Evolutionary conservation across 1,284 basidiomycete genomes (phyloP).

Genomic region (Malassezia pachydermatis): DNA sequence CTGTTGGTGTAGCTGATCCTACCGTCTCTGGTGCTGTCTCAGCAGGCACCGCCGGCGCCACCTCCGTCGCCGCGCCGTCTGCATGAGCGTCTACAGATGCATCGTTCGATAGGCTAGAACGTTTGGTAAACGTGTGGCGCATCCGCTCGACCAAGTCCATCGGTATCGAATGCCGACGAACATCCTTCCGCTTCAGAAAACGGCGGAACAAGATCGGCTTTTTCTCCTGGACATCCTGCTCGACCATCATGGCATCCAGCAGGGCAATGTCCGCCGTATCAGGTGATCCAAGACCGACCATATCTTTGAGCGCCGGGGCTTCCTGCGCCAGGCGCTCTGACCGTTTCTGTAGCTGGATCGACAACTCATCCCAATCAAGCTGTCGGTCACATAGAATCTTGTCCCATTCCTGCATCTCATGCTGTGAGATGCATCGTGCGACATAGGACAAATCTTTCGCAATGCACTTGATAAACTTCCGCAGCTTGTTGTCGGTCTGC

Average conservation of each 20-base stretch:
- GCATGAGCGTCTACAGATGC: too few relatives aligned
- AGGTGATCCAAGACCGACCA: neutral
- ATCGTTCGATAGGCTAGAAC: neutral
- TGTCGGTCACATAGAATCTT: slow-evolving; percentile 5
- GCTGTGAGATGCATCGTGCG: slow-evolving; percentile 4
- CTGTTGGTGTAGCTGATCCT: too few relatives aligned
- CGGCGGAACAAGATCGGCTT: too few relatives aligned
- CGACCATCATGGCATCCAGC: neutral
- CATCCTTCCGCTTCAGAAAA: slow-evolving; percentile 1
- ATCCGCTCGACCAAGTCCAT: slow-evolving; percentile 1
- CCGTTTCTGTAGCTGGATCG: slow-evolving; percentile 1
- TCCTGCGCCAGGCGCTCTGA: slow-evolving; percentile 1
- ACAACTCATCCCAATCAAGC: slow-evolving; percentile 13
- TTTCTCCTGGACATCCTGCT: neutral
- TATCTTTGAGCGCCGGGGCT: neutral
- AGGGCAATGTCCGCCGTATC: neutral
- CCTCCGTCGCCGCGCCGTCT: too few relatives aligned
- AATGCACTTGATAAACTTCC: slow-evolving; percentile 10
- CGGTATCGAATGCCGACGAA: slow-evolving; percentile 1
- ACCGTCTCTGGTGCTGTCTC: too few relatives aligned
- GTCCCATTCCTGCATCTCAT: slow-evolving; percentile 14
- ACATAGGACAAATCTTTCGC: slow-evolving; percentile 13
- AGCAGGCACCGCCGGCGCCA: too few relatives aligned
- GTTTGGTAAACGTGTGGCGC: neutral
- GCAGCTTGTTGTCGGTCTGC: neutral